Conservation (phyloP, 225 moss, liverwort and hornwort genomes). For the Takakia lepidozioides region DNA sequence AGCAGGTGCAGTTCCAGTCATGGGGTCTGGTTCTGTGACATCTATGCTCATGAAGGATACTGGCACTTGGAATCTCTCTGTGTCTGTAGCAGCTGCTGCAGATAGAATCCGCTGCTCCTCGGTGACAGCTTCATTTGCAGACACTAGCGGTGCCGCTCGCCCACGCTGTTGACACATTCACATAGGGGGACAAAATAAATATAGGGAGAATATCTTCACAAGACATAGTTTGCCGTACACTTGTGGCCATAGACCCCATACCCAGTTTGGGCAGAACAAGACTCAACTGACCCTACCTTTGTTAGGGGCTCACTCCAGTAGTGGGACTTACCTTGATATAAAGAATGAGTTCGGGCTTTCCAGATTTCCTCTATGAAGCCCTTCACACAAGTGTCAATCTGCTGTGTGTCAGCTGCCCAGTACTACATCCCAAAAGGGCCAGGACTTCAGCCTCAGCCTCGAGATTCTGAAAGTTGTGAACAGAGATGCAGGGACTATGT, state of each 20-base stretch:
- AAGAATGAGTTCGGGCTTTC: too few species aligned
- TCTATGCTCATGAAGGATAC: constrained; percentile 49
- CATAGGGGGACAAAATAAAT: constrained; percentile 5
- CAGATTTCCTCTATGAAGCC: too few species aligned
- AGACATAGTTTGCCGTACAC: too few species aligned
- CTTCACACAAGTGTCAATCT: too few species aligned
- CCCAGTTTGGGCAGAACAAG: too few species aligned
- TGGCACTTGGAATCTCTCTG: constrained; percentile 80
- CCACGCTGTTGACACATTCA: constrained; percentile 44
- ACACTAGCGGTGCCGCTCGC: constrained; percentile 49
- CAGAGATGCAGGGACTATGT: too few species aligned
- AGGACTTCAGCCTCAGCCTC: too few species aligned
- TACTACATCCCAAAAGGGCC: constrained; percentile 4
- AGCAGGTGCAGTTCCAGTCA: constrained; percentile 23
- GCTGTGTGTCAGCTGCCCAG: background rate
- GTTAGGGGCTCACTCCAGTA: too few species aligned
- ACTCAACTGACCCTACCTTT: too few species aligned
- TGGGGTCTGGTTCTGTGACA: constrained; percentile 34
- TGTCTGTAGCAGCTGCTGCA: constrained; percentile 58
- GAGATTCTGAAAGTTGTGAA: background rate
- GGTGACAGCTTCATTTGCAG: constrained; percentile 40
- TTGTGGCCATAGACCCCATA: too few species aligned
- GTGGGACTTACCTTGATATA: too few species aligned
- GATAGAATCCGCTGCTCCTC: constrained; percentile 49
- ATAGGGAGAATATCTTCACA: background rate